Evolutionary conservation across 805 yeast species (phyloP).

Genomic region (Saccharomycopsis sp.): DNA sequence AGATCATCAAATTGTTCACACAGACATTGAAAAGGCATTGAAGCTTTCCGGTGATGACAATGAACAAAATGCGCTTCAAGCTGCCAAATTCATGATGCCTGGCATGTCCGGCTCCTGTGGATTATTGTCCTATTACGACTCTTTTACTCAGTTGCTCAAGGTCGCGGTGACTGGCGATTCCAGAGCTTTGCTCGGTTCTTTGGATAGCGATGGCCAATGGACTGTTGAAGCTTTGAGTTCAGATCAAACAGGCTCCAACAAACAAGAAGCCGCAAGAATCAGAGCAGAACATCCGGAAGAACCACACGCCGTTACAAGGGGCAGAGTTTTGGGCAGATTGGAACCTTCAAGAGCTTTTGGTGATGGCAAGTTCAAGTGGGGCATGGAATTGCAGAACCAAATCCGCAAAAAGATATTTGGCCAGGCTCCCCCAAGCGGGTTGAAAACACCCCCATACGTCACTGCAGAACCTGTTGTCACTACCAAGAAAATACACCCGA

Average conservation of each 20-base stretch:
- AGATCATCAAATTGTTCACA: slow-evolving; percentile 79
- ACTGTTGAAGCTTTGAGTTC: slow-evolving; percentile 76
- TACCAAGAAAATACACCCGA: slow-evolving; percentile 63
- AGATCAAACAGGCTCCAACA: slow-evolving; percentile 93
- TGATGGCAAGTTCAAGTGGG: slow-evolving; percentile 88
- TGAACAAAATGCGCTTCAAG: slow-evolving; percentile 52
- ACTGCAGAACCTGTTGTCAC: slow-evolving; percentile 94
- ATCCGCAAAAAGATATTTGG: slow-evolving; percentile 76
- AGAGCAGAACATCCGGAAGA: slow-evolving; percentile 87
- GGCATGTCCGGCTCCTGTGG: slow-evolving; percentile 96
- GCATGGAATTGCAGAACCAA: slow-evolving; percentile 61
- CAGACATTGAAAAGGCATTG: slow-evolving; percentile 61
- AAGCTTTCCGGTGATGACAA: slow-evolving; percentile 29
- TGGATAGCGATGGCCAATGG: slow-evolving; percentile 63
- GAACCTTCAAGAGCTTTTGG: slow-evolving; percentile 98
- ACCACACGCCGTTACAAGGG: slow-evolving; percentile 71
- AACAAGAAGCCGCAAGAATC: slow-evolving; percentile 75
- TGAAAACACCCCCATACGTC: slow-evolving; percentile 90
- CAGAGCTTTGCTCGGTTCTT: slow-evolving; percentile 77
- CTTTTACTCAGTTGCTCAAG: slow-evolving; percentile 57
- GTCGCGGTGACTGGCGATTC: slow-evolving; percentile 98
- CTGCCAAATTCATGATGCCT: slow-evolving; percentile 74
- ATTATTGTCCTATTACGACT: slow-evolving; percentile 75
- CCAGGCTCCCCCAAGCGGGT: slow-evolving; percentile 58
- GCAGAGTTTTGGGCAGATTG: slow-evolving; percentile 84